These are phyloP conservation scores for Globisporangium radiosum DNA, from an alignment of 352 stramenopile genomes.

Conservation along the genomic window DNA sequence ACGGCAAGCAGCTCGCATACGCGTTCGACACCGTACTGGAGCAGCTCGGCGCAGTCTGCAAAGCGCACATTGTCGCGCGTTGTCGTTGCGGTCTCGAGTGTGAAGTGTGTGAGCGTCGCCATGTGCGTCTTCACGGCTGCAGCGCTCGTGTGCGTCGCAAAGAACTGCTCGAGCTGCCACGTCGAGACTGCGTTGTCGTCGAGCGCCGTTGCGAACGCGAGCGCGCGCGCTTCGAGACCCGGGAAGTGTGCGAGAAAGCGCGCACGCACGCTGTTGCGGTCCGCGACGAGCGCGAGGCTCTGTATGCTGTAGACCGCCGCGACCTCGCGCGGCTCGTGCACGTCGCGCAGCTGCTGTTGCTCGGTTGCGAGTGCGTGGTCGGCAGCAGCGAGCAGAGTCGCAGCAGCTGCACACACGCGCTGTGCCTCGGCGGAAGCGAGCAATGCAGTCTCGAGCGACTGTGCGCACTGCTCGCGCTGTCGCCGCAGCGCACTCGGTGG, in stretches of 20 bases:
- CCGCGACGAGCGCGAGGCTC: slow-evolving; percentile 28
- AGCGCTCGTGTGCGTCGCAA: slow-evolving; percentile 39
- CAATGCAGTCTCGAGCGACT: slow-evolving; percentile 26
- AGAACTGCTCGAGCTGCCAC: slow-evolving; percentile 68
- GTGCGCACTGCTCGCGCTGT: slow-evolving; percentile 21
- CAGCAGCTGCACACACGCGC: slow-evolving; percentile 10
- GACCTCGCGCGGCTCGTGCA: slow-evolving; percentile 37
- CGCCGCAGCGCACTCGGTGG: slow-evolving; percentile 43
- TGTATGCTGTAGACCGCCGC: slow-evolving; percentile 48
- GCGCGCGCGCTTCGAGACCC: slow-evolving; percentile 47
- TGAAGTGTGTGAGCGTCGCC: slow-evolving; percentile 46
- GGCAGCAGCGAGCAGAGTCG: slow-evolving; percentile 9
- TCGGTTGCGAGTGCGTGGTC: slow-evolving; percentile 13
- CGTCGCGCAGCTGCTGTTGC: slow-evolving; percentile 16
- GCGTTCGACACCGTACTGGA: slow-evolving; percentile 60
- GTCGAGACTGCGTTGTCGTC: slow-evolving; percentile 37
- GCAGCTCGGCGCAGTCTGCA: slow-evolving; percentile 29
- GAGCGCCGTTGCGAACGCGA: slow-evolving; percentile 44
- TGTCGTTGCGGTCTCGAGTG: slow-evolving; percentile 38
- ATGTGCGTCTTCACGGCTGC: slow-evolving; percentile 56
- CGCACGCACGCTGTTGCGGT: slow-evolving; percentile 38
- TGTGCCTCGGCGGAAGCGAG: slow-evolving; percentile 13
- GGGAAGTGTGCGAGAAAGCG: slow-evolving; percentile 66
- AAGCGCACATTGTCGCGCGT: slow-evolving; percentile 43
- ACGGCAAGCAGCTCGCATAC: slow-evolving; percentile 46